Base-by-base conservation (phyloP, 352 stramenopile genomes). In the Pythium pyrilobum region DNA sequence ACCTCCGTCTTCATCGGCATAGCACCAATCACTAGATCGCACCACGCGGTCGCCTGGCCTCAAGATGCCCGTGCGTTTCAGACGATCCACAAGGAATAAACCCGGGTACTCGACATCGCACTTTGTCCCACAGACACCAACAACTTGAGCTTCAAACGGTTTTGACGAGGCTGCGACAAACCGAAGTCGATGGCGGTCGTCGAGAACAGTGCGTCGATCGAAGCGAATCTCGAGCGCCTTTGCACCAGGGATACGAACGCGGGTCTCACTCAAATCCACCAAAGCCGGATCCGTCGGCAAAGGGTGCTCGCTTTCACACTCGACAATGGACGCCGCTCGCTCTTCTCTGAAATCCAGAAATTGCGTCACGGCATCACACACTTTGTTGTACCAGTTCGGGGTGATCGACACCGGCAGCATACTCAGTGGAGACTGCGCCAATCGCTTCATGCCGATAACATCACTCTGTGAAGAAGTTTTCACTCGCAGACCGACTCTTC, bases 1-100 rank as follows among this genome's bases (percentile, higher is more conserved):
- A 7, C 74, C 76, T 28, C 82, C 82, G 45, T 91, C 82, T 72
- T 92, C 82, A 27, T 89, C 59, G 3, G 56, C 79, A 48, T 89
- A 91, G 40, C 74, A 64, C 82, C 82, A 92, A 37, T 91, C 79
- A 24, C 56, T 61, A 15, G 80, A 81, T 5, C 80, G 70, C 41
- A 86, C 61, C 2, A 92, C 79, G 11, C 59, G 39, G 31, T 92
- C 76, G 2, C 70, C 73, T 23, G 71, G 52, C 28, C 67, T 75
- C 45, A 79, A 29, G 10, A 74, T 45, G 10, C 39, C 65, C 4
- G 33, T 39, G 18, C 61, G 55, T 10, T 74, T 72, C 23, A 61
- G 34, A 6, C 42, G 41, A 18, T 85, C 76, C 9, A 28, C 18
- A 2, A 74, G 50, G 46, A 87, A 89, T 24, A 84, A 39, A 1